A percentile compares a stretch with the other conserved stretches of the same genome.
Evolutionary conservation across 352 stramenopile species (phyloP).

Genomic region (Pythium apleroticum): DNA sequence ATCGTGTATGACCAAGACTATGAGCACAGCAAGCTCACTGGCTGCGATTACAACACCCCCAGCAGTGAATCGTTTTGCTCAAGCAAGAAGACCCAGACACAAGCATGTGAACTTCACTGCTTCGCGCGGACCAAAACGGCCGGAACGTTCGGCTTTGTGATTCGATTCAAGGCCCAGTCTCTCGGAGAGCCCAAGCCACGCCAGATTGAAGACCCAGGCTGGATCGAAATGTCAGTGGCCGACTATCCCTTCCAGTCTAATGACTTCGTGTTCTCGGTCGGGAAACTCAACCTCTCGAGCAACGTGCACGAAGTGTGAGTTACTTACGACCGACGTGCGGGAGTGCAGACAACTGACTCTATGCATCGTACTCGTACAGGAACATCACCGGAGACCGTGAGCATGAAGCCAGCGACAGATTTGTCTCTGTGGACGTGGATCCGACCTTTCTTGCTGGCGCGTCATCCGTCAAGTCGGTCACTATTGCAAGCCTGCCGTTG

Average conservation of each 20-base stretch:
- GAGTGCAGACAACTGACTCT: no score
- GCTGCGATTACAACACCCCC: not conserved
- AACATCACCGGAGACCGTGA: not conserved
- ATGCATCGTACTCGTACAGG: not conserved
- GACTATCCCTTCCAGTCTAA: not conserved
- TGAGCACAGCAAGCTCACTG: not conserved
- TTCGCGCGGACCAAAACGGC: not conserved
- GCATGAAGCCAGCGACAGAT: not conserved
- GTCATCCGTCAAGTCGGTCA: not conserved
- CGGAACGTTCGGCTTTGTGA: not conserved
- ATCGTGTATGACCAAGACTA: not conserved
- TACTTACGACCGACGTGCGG: no score
- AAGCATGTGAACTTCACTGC: not conserved
- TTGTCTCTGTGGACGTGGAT: not conserved
- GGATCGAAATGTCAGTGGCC: not conserved
- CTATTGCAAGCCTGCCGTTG: not conserved
- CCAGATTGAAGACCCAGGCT: not conserved
- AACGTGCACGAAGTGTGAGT: not conserved
- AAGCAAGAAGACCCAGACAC: not conserved
- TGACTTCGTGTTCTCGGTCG: not conserved
- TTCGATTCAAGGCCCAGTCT: not conserved
- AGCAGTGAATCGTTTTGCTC: not conserved
- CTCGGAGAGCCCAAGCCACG: not conserved
- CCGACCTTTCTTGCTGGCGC: not conserved
- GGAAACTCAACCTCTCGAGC: not conserved